phyloP scores from a whole-genome alignment of 2,329 filamentous ascomycete genomes.

The Phialocephala sp. region DNA sequence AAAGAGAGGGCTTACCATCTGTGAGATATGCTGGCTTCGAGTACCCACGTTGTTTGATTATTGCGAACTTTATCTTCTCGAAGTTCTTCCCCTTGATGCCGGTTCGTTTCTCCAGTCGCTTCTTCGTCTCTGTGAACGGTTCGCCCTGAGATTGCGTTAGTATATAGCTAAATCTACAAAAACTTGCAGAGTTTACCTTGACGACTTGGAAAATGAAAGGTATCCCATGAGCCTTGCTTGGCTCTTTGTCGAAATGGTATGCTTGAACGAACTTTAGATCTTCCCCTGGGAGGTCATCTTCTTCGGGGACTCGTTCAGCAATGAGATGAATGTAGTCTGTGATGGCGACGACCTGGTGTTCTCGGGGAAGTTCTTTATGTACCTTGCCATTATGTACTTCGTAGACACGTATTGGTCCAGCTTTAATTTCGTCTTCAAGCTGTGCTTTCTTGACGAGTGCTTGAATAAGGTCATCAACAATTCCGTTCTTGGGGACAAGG shows the following conservation, averaged over 20 bases:
- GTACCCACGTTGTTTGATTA: constrained; percentile 74
- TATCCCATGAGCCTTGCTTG: constrained; percentile 81
- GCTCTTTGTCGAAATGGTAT: constrained; percentile 93
- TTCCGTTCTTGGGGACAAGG: constrained; percentile 86
- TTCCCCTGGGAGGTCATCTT: constrained; percentile 64
- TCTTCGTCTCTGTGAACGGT: constrained; percentile 87
- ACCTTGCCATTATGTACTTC: constrained; percentile 85
- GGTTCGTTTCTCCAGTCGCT: constrained; percentile 89
- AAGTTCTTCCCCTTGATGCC: constrained; percentile 98
- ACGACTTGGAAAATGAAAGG: constrained; percentile 91
- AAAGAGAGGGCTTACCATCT: constrained; percentile 70
- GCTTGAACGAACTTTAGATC: constrained; percentile 71
- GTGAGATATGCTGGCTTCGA: constrained; percentile 82
- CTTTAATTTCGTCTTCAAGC: constrained; percentile 73
- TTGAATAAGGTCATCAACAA: constrained; percentile 77
- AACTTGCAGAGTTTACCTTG: constrained; percentile 60
- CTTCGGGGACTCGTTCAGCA: constrained; percentile 79
- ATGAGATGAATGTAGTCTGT: constrained; percentile 86
- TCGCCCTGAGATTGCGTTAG: constrained; percentile 65
- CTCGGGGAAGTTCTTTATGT: constrained; percentile 74
- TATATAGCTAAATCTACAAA: not conserved
- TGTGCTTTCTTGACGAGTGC: constrained; percentile 81
- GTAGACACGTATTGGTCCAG: constrained; percentile 77
- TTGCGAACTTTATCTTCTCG: constrained; percentile 96
- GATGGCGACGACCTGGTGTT: constrained; percentile 77